Evolutionary conservation across 2,329 filamentous ascomycete species (phyloP), one percentile per base, ranked within the genome.

Genomic region (Ophiocordyceps camponoti-saundersi): DNA sequence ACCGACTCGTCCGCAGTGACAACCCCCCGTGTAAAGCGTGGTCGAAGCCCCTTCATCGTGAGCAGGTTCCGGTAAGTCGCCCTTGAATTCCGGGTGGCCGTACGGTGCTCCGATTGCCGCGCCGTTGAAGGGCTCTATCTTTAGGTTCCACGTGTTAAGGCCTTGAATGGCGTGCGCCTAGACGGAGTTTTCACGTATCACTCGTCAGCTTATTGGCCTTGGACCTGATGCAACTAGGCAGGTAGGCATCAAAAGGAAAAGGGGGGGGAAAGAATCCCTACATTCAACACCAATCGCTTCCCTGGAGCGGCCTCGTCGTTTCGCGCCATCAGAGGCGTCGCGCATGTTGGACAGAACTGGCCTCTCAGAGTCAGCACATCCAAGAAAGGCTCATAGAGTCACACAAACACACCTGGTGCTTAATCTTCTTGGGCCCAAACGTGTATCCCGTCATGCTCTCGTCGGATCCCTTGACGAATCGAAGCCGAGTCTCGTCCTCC

Each of bases 331-430:
- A 75, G 48, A 3, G 63, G 58, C 6, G 65, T 70, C 26, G 69
- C 72, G 52, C 75, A 78, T 3, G 53, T 65, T 6, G 66, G 53
- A 52, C 75, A 78, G 53, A 76, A 77, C 71, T 75, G 32, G 16
- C n/a, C n/a, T 20, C 18, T 7, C 22, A 23, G 41, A 3, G 21
- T 23, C 21, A 15, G 16, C 20, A 42, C 40, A 7, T 8, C 12
- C 13, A 3, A 16, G 21, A 6, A 7, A 7, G 15, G 30, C 55
- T 40, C 42, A n/a, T n/a, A n/a, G n/a, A n/a, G n/a, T n/a, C n/a
- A n/a, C n/a, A n/a, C n/a, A n/a, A n/a, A n/a, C n/a, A n/a, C n/a
- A 68, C 70, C 58, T 67, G 69, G 57, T 75, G 70, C 13, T 52
- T 49, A 20, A 64, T 54, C 2, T 53, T 60, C 40, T 60, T 60